Conservation (phyloP, 1,139 yeast genomes). For the Hansenula lynferdii region DNA sequence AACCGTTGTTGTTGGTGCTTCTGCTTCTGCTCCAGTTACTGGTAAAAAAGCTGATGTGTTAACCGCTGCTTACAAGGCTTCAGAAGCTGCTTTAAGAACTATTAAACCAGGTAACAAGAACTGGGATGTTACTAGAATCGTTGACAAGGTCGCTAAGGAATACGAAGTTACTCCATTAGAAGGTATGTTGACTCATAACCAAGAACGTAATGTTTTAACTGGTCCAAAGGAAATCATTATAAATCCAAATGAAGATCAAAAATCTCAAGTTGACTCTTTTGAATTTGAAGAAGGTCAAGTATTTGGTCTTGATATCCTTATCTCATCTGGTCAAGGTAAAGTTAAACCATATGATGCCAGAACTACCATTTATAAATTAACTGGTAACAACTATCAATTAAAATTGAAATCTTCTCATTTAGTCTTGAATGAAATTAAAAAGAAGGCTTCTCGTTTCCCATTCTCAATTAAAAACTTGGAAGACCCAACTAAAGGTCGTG, state of each 20-base stretch:
- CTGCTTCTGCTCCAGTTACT: constrained; percentile 38
- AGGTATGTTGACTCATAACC: constrained; percentile 77
- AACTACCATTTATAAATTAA: constrained; percentile 71
- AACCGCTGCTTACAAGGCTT: constrained; percentile 70
- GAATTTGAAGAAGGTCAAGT: constrained; percentile 76
- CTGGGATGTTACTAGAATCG: constrained; percentile 73
- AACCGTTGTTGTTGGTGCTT: constrained; percentile 51
- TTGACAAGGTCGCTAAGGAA: constrained; percentile 57
- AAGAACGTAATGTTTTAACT: constrained; percentile 61
- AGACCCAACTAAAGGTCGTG: constrained; percentile 68
- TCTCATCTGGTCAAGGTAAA: constrained; percentile 67
- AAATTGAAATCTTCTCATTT: constrained; percentile 71
- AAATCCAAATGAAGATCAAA: constrained; percentile 70
- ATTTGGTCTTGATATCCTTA: constrained; percentile 69
- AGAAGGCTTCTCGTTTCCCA: constrained; percentile 68
- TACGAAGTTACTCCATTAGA: constrained; percentile 63
- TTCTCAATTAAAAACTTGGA: constrained; percentile 62
- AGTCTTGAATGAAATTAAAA: constrained; percentile 62
- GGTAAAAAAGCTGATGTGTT: constrained; percentile 66
- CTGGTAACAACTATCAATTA: constrained; percentile 64
- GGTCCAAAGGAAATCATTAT: constrained; percentile 76
- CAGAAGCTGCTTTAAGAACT: constrained; percentile 75
- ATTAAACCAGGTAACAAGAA: constrained; percentile 67
- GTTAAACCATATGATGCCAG: constrained; percentile 55
- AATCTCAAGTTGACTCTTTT: constrained; percentile 55